phyloP scores from a whole-genome alignment of 78 protist species.

The Ministeria vibrans region DNA sequence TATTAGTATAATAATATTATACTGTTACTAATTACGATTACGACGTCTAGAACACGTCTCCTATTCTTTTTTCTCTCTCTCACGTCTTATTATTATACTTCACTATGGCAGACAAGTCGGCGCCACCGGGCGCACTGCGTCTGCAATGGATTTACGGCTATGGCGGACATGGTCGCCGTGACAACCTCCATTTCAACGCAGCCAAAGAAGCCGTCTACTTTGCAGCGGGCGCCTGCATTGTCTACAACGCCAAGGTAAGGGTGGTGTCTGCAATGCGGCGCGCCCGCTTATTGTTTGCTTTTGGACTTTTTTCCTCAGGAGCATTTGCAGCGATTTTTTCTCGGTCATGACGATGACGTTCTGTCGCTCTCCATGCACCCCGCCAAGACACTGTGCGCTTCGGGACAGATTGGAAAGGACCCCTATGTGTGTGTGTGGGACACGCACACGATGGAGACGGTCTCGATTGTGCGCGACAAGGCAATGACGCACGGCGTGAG shows the following conservation, averaged over 20 bases:
- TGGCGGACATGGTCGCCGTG: background rate
- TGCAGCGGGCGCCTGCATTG: background rate
- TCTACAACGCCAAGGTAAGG: background rate
- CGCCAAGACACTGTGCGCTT: background rate
- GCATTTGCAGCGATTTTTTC: background rate
- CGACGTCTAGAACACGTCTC: too few species aligned
- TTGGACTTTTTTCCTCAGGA: background rate
- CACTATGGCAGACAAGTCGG: background rate
- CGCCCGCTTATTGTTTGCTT: background rate
- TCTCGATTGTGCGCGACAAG: too few species aligned
- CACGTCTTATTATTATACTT: too few species aligned
- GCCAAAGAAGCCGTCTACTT: background rate
- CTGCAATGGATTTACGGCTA: constrained; percentile 1
- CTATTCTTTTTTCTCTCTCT: too few species aligned
- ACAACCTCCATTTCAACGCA: background rate
- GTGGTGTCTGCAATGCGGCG: background rate
- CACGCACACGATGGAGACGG: background rate
- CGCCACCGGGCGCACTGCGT: background rate
- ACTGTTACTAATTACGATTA: too few species aligned
- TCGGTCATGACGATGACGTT: background rate
- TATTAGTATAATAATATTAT: too few species aligned
- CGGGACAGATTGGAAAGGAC: background rate
- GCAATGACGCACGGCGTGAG: too few species aligned
- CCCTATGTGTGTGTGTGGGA: constrained; percentile 5
- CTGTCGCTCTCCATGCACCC: background rate